Conservation (phyloP, 2,329 filamentous ascomycete species). For the Microdochium nivale region DNA sequence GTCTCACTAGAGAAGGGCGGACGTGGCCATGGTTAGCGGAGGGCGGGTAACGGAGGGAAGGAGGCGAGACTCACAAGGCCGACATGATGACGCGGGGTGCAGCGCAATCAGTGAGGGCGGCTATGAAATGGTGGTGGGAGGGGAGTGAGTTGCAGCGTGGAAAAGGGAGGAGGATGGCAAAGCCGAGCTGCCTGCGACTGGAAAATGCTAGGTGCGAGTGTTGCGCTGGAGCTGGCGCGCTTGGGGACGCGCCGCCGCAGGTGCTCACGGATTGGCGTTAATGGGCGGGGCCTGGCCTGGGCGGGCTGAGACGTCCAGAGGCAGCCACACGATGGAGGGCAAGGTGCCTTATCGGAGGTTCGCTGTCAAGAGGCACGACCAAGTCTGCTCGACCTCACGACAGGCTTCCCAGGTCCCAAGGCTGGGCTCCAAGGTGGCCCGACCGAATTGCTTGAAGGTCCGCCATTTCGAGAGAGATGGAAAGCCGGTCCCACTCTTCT, state of each 20-base stretch:
- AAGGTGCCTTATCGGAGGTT: too few species aligned
- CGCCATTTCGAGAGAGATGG: too few species aligned
- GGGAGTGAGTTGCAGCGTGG: background rate
- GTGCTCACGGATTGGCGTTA: background rate
- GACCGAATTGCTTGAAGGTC: too few species aligned
- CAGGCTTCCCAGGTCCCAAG: too few species aligned
- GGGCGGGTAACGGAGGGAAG: background rate
- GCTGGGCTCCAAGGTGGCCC: too few species aligned
- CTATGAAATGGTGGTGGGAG: background rate
- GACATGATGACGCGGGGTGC: background rate
- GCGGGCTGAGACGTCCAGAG: too few species aligned
- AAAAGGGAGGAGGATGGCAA: background rate
- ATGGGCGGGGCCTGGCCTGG: background rate
- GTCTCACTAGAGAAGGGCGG: constrained; percentile 53
- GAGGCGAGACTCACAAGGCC: background rate
- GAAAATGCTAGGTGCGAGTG: background rate
- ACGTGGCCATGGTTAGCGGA: constrained; percentile 4
- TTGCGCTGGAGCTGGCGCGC: background rate
- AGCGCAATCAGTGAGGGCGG: background rate
- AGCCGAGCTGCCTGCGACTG: background rate
- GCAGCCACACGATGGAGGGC: too few species aligned
- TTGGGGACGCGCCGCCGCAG: background rate
- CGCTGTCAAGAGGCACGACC: too few species aligned
- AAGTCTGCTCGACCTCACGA: too few species aligned
- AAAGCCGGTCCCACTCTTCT: background rate